Percentiles rank a stretch among this genome's conserved stretches.
These are phyloP conservation scores for Tetrahymena thermophila DNA, from an alignment of 73 alveolate species.

Conservation along the genomic window DNA sequence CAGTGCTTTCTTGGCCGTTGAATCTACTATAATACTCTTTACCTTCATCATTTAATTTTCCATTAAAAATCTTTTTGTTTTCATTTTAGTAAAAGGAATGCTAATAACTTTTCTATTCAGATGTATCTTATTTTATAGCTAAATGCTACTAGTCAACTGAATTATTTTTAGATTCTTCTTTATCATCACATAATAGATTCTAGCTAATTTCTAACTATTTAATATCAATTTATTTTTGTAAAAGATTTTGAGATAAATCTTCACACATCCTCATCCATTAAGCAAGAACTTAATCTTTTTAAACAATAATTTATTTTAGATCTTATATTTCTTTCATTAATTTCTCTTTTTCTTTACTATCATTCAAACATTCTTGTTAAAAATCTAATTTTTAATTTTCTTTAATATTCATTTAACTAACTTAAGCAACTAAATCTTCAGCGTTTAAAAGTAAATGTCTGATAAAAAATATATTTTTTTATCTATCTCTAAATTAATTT, in stretches of 20 bases:
- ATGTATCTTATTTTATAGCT: background rate
- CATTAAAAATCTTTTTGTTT: background rate
- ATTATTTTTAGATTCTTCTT: background rate
- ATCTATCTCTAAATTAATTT: no score
- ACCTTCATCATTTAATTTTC: background rate
- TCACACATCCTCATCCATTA: background rate
- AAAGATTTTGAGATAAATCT: background rate
- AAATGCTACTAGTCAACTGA: background rate
- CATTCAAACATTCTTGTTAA: background rate
- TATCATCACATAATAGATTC: background rate
- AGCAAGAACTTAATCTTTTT: background rate
- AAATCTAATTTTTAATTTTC: no score
- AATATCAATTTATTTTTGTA: background rate
- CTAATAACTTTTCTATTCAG: background rate
- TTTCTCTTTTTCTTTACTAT: background rate
- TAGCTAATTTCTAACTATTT: background rate
- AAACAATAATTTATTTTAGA: background rate
- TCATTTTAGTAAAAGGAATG: background rate
- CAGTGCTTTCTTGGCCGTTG: background rate
- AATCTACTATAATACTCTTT: background rate
- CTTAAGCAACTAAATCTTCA: no score
- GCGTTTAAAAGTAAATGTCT: no score
- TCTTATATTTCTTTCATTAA: background rate
- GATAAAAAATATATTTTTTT: no score
- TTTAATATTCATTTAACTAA: background rate